phyloP scores from a whole-genome alignment of 2,329 filamentous ascomycete genomes.

The Apiospora phragmitis region DNA sequence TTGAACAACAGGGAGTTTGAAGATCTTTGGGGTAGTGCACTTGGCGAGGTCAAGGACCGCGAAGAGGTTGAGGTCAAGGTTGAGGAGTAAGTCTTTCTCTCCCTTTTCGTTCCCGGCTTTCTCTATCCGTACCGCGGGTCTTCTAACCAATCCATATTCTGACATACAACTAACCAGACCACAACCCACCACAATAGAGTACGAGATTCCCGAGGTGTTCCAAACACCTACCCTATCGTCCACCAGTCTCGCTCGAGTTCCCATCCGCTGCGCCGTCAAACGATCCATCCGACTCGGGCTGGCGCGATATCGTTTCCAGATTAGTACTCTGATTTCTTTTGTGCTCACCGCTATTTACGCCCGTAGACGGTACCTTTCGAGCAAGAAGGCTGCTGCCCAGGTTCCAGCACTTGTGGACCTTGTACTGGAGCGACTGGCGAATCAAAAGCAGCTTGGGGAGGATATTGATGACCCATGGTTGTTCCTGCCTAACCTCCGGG shows the following conservation, averaged over 20 bases:
- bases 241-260: conserved; percentile 87
- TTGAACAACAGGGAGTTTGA: conserved; percentile 90
- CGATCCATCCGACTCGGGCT: conserved; percentile 76
- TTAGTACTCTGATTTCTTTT: conserved; percentile 64
- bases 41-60: conserved; percentile 67
- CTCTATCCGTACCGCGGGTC: conserved; percentile 13
- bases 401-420: conserved; percentile 82
- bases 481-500: conserved; percentile 83
- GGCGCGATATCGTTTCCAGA: conserved; percentile 84
- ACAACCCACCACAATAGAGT: conserved; percentile 71
- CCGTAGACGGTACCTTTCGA: conserved; percentile 62
- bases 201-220: conserved; percentile 62
- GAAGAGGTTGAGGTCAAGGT: conserved; percentile 59
- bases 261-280: conserved; percentile 79
- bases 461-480: conserved; percentile 74
- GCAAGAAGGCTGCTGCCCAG: conserved; percentile 65
- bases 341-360: conserved; percentile 59
- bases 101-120: conserved; percentile 26
- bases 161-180: conserved; percentile 84
- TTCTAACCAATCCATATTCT: conserved; percentile 37
- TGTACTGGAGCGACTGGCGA: conserved; percentile 80
- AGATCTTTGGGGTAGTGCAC: conserved; percentile 75
- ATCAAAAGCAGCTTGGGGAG: conserved; percentile 75
- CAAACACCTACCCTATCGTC: conserved; percentile 69
- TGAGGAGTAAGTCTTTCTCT: conserved; percentile 37